Base-by-base conservation (phyloP, 345 rosid species). In the Trapa incisa region DNA sequence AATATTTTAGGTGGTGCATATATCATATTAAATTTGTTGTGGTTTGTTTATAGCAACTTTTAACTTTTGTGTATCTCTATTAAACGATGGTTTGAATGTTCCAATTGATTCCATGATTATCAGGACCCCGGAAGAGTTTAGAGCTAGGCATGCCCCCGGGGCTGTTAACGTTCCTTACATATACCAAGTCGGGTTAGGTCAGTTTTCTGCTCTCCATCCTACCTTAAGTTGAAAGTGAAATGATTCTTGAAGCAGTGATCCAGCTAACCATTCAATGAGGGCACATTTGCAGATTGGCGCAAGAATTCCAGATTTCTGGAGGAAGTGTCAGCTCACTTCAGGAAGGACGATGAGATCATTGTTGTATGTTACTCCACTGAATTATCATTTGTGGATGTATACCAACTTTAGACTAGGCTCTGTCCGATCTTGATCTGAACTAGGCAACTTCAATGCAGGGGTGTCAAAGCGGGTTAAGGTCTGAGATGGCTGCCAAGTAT, bases 161-260 rank as follows among this genome's bases (percentile, higher is more conserved):
- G 96, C 98, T 37, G 70, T 85, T 37, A 93, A 93, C 75, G 74
- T 93, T 35, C 97, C 98, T 62, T 93, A 85, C 80, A 79, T 87
- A 90, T 87, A 80, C 76, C 86, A 72, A 82, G 81, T 84, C 50
- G 96, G 96, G 75, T 82, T 92, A 83, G 98, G 98, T 86, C 67
- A 32, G 45, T 6, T 47, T 17, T 16, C 56, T 29, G 2, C 22
- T 15, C 56, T 50, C 56, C 11, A 50, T 50, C 14, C n/a, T 50
- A 16, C 56, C n/a, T 50, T 5, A 15, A 0, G 29, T 22, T 22
- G 43, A 15, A 15, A 29, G 56, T 50, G 6, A 50, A 50, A 7
- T 4, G 14, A 14, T 48, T 48, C 14, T 16, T 6, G 33, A 4
- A 8, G 4, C 4, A n/a, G 4, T 54, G 7, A 35, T 35, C 11